Base-by-base conservation (phyloP, 2,329 filamentous ascomycete genomes). In the Botrytis porri region DNA sequence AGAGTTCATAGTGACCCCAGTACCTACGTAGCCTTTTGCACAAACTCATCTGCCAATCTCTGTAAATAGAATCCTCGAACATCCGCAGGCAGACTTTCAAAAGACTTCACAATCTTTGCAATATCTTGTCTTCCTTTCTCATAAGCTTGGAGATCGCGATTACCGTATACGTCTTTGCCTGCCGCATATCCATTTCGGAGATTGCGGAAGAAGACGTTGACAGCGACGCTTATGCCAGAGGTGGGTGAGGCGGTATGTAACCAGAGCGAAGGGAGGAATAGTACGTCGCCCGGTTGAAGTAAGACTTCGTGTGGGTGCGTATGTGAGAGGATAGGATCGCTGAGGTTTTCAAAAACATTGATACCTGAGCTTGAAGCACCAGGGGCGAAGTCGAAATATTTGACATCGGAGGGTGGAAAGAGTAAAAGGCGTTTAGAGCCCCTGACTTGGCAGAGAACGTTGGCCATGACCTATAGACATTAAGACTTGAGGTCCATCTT, bases 131-230 rank as follows among this genome's bases (percentile, higher is more conserved):
- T 86, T 0, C 92, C 93, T 78, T 92, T 94, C 80, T 97, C 93
- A 80, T 97, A 97, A 1, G 91, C 92, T 57, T 92, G 91, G 67
- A 97, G 81, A 81, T 97, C 95, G 57, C 93, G 86, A 80, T 97
- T 97, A 1, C 93, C 94, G 80, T 97, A 97, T 0, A 97, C 91
- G 80, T 97, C 94, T 76, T 90, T 88, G 1, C 94, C 94, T 1
- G 86, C 81, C 0, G 93, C 89, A 80, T 96, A 96, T 1, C 88
- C 89, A 4, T 81, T 83, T 4, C 89, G 84, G 16, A 96, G 84
- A 75, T 90, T 91, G 61, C 90, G 89, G 83, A 97, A 97, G 84
- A 97, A 97, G 41, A 95, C 88, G 80, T 97, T 97, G n/a, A 97
- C 90, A 0, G 93, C 93, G 12, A 97, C 85, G 77, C 93, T 94